Evolutionary conservation across 176 grass and related monocot genomes (phyloP), one percentile per base, ranked within the genome.

Genomic region (Otatea glauca): DNA sequence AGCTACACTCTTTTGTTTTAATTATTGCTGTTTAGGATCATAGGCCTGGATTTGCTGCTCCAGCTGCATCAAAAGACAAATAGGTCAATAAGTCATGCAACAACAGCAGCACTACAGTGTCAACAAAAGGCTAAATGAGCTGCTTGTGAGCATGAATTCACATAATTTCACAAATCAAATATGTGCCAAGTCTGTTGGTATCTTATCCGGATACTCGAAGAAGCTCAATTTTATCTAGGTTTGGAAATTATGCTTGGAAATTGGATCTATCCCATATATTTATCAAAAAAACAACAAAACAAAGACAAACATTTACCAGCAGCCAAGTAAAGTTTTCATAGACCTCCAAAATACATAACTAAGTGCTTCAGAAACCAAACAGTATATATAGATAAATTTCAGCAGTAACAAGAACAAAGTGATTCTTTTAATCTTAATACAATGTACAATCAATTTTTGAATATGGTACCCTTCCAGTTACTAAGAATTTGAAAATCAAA

Each of bases 21-120:
- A 68, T 84, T 72, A 81, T 86, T 91, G 84, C n/a, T 88, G 71
- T 34, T 88, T 85, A 42, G 76, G 75, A 44, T 83, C 82, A 63
- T 79, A 89, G 43, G 82, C 88, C 66, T 87, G 85, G 64, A 97
- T 97, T 83, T 89, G 87, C 83, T 92, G 85, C 88, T 94, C 94
- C 62, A 94, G 92, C 90, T 97, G 88, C 88, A 90, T 82, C 67
- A 72, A 49, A 86, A 88, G 50, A 62, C 10, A 61, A 61, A 21
- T 56, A n/a, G 60, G 16, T 74, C 15, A 79, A 72, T 41, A 25
- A 85, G 27, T 17, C 23, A 76, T 68, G 62, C 10, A 55, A 61
- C 20, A 60, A 12, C 38, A 70, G 9, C 10, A 50, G 47, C 1
- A 2, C 11, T 62, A 14, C 13, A 20, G 16, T 76, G 24, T 77